Base-by-base conservation (phyloP, 495 filamentous ascomycete species). In the Trypethelium eluteriae region DNA sequence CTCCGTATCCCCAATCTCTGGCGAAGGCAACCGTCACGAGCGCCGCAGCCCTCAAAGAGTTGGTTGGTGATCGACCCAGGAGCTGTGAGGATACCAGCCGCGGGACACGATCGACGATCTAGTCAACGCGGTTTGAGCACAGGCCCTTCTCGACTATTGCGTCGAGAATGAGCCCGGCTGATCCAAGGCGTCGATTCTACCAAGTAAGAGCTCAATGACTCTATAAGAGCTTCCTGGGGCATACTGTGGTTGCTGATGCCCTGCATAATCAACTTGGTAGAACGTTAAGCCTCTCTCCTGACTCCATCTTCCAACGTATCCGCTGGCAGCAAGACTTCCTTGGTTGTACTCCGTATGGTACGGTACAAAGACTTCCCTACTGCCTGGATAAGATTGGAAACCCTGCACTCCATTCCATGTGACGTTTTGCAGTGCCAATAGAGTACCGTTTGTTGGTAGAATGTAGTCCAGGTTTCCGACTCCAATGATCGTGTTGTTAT, bases 401-500 rank as follows among this genome's bases (percentile, higher is more conserved):
- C 89, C 89, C 66, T 86, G 83, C 11, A 72, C 70, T 3, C 90
- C 90, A 63, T 85, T 84, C 88, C 88, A 92, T 0, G 88, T 92
- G 35, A 65, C 62, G 74, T 92, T 92, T 71, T 93, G 89, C 38
- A 93, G 86, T 3, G 82, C 83, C 11, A 88, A 76, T 0, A 93
- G 78, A 0, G 86, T 85, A 11, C 90, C 88, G 69, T 91, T 89
- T 62, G 81, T 71, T 39, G 86, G 76, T 14, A 90, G 78, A 18
- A 85, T 76, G 72, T 85, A 81, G 70, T 89, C 86, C 34, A 82
- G 80, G 69, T 82, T 78, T 14, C 88, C 88, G 70, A 90, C 86
- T n/a, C 76, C 82, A 71, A 92, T 84, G 39, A 90, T 78, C 7
- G 87, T 86, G 47, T 85, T 83, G 49, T 88, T 81, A 1, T 84